phyloP scores from a whole-genome alignment of 1,284 basidiomycete species.

The Sporisorium reilianum region DNA sequence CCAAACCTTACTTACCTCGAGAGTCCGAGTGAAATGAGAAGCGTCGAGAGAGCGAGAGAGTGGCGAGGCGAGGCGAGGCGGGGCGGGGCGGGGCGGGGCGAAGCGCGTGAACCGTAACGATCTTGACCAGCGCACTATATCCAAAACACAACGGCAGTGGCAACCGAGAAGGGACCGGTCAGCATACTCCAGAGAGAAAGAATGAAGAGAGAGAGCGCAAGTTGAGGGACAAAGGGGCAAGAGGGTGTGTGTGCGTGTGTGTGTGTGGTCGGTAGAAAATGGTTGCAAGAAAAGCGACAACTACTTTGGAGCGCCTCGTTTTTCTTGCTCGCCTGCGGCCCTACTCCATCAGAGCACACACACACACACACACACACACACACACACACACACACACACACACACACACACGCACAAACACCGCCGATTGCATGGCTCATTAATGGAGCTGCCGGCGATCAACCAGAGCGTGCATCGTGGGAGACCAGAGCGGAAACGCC shows the following conservation, averaged over 20 bases:
- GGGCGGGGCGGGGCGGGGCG: neutral
- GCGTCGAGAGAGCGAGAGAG: neutral
- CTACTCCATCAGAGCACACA: neutral
- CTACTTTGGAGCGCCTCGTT: neutral
- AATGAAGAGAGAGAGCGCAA: slow-evolving; percentile 4
- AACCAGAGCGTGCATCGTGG: slow-evolving; percentile 4
- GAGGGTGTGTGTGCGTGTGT: neutral
- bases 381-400: too few relatives aligned
- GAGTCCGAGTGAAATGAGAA: slow-evolving; percentile 16
- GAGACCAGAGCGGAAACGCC: neutral
- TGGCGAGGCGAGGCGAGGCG: slow-evolving; percentile 1
- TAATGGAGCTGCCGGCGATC: slow-evolving; percentile 24
- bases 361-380: too few relatives aligned
- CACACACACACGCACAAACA: neutral
- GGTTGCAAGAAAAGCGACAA: slow-evolving; percentile 17
- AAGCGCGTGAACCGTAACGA: neutral
- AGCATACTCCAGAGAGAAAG: neutral
- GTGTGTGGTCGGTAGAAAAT: too few relatives aligned
- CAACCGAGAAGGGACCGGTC: neutral
- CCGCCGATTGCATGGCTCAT: neutral
- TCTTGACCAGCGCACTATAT: slow-evolving; percentile 17
- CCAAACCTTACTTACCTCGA: slow-evolving; percentile 27
- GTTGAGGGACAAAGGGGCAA: slow-evolving; percentile 2
- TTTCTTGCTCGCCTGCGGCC: slow-evolving; percentile 1
- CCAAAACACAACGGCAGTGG: slow-evolving; percentile 5